Evolutionary conservation across 345 rosid species (phyloP), one percentile per base, ranked within the genome.

Genomic region (Ceriops tagal): DNA sequence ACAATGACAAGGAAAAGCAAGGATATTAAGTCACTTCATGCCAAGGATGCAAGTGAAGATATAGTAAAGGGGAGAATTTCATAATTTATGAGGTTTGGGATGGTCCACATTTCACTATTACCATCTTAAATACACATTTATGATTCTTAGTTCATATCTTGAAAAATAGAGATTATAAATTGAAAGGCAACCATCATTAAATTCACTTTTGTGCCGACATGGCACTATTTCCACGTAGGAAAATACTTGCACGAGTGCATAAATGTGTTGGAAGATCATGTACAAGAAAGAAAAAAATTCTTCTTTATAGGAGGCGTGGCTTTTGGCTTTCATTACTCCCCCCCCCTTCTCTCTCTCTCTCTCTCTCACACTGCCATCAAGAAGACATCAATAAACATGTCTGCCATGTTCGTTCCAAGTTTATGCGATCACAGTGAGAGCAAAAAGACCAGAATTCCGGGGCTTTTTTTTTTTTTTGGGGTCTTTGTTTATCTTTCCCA

Each of bases 21-120:
- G 76, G 82, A 85, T 87, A 82, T 83, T 81, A 75, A 76, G 79
- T 82, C 88, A 77, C 80, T 81, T 85, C 85, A 78, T 70, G 71
- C 70, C 74, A 75, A 16, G 66, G 8, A 37, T 46, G 58, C 69
- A 22, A 68, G 62, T 24, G 24, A 22, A 66, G 3, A 49, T 24
- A 71, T 69, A 43, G 57, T 63, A 10, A 39, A 62, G 19, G 46
- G 28, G 24, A 15, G 28, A 35, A 10, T 35, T 35, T 3, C 6
- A 53, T 5, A 53, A 21, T 7, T n/a, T 31, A 31, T 31, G 34
- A 4, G 34, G 34, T 31, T 31, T 31, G 34, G 34, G 6, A 5
- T 31, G 34, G 34, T 31, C 6, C 5, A 31, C 34, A 31, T 31
- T 31, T 31, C 6, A 31, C 5, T 31, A 5, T 28, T 28, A 28